phyloP scores from a whole-genome alignment of 2,329 filamentous ascomycete species.

The Fusarium fracticaudum region DNA sequence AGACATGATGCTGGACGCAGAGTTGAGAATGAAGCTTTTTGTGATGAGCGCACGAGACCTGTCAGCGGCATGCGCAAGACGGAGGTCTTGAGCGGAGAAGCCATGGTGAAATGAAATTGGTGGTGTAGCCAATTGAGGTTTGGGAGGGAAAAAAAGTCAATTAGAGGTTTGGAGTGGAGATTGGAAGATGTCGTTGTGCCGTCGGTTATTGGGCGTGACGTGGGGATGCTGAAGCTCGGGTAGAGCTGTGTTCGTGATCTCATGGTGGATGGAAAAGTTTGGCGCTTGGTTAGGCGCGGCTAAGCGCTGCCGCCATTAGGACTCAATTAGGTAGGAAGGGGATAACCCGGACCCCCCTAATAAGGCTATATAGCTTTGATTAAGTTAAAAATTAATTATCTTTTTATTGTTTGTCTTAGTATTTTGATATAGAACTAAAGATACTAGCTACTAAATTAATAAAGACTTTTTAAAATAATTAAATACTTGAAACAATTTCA shows the following conservation, averaged over 20 bases:
- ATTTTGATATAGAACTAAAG: fast-evolving
- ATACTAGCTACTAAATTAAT: not conserved
- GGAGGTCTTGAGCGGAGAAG: conserved; percentile 46
- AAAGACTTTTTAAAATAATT: not conserved
- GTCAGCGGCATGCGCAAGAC: conserved; percentile 45
- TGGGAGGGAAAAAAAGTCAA: not conserved
- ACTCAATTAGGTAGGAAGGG: not conserved
- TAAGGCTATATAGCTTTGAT: not conserved
- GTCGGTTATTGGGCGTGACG: conserved; percentile 27
- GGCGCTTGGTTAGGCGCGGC: conserved; percentile 39
- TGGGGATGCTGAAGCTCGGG: conserved; percentile 32
- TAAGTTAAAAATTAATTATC: not conserved
- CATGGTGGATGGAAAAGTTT: conserved; percentile 36
- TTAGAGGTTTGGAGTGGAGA: conserved; percentile 33
- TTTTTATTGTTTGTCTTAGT: not conserved
- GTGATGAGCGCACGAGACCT: conserved; percentile 38
- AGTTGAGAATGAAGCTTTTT: conserved; percentile 46
- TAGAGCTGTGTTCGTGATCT: conserved; percentile 43
- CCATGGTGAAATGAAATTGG: conserved; percentile 32
- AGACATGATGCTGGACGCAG: conserved; percentile 36
- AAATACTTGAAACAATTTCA: no score
- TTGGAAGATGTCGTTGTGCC: conserved; percentile 16
- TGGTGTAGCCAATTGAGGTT: not conserved
- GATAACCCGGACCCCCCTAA: conserved; percentile 13
- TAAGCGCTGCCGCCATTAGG: conserved; percentile 25